Evolutionary conservation across 1,284 basidiomycete genomes (phyloP), one percentile per base, ranked within the genome.

Genomic region (Pseudozyma hubeiensis): DNA sequence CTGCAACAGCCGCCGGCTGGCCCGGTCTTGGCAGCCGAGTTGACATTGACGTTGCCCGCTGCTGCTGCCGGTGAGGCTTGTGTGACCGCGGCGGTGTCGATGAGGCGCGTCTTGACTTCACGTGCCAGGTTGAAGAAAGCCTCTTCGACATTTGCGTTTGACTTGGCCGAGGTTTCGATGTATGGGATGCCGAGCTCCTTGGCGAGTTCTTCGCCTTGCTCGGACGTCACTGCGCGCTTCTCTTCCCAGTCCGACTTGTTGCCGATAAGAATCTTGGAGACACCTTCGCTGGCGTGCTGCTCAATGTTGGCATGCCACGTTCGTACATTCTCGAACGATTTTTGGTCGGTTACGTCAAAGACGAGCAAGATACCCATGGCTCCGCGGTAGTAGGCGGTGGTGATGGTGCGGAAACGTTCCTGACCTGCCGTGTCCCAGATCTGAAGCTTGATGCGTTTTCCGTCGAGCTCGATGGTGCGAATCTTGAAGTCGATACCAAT

Each of bases 361-460:
- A 99, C 96, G 64, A 99, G 89, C 59, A 99, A 88, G 82, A 99
- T 99, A 57, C 97, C 97, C 96, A 99, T 99, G 16, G 97, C 97
- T 47, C 97, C 97, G 79, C 97, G 92, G 88, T 99, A 99, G 87
- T 99, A 99, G n/a, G 97, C 95, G 9, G 96, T 97, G 45, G 97
- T 99, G 86, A 99, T 99, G 46, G 97, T 99, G 82, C 96, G 89
- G 89, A 99, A 99, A 40, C 97, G 91, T 87, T 99, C 97, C 88
- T 99, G 97, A 43, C 97, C 96, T 51, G 97, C 97, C 65, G 97
- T 99, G 85, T 97, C 94, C 94, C 94, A 97, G 93, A 97, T 97
- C 85, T 97, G 94, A 11, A 97, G 89, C 87, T 97, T 97, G 86
- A 97, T 95, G 56, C 93, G 90, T 86, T 96, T 97, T 45, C 94